phyloP scores from a whole-genome alignment of 192 early-diverging fungal species.

The Linnemannia exigua region DNA sequence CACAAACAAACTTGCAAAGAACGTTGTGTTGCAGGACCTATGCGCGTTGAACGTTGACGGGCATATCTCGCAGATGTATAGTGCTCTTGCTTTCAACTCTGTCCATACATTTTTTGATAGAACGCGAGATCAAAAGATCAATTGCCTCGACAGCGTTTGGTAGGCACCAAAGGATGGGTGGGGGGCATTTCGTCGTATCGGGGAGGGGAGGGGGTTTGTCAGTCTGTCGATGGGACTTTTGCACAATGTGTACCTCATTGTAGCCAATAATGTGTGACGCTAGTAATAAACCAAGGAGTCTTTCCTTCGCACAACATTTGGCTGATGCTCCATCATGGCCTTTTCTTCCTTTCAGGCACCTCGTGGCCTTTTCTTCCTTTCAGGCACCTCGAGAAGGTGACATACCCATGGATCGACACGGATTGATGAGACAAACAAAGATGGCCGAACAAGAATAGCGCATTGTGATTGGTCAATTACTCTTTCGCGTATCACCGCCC shows the following conservation, averaged over 20 bases:
- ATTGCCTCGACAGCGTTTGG: not conserved
- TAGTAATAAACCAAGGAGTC: too few species aligned
- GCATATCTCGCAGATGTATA: not conserved
- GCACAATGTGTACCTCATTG: too few species aligned
- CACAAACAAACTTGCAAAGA: not conserved
- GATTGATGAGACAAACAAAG: not conserved
- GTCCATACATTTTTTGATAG: slow-evolving; percentile 1
- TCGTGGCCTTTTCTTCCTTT: too few species aligned
- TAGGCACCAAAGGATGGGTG: not conserved
- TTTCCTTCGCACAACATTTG: too few species aligned
- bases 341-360: too few species aligned
- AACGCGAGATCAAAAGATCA: not conserved
- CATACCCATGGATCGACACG: too few species aligned
- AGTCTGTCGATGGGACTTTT: too few species aligned
- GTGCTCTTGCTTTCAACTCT: slow-evolving; percentile 5
- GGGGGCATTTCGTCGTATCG: too few species aligned
- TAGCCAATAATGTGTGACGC: too few species aligned
- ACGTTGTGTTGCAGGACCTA: not conserved
- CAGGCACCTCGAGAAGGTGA: too few species aligned
- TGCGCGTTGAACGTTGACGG: not conserved
- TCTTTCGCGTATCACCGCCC: not conserved
- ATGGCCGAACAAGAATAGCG: not conserved
- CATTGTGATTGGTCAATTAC: not conserved
- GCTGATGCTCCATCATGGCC: too few species aligned
- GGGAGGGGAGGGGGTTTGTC: too few species aligned